phyloP scores from a whole-genome alignment of 192 early-diverging fungal species.

The Backusella tarrabulga region DNA sequence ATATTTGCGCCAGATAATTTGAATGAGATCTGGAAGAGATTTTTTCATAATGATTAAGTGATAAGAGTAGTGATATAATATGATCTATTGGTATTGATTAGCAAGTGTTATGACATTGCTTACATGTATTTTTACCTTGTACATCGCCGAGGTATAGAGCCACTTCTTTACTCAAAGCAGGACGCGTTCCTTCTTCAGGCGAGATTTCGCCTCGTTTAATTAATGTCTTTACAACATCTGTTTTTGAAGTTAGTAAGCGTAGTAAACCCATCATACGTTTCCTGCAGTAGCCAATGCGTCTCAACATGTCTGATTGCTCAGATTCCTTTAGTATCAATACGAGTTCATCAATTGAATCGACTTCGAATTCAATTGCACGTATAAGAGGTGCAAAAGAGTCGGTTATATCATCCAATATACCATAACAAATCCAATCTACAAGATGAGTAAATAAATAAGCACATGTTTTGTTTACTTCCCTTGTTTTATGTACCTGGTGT shows the following conservation, averaged over 20 bases:
- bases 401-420: conserved; percentile 93
- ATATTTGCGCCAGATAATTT: conserved; percentile 77
- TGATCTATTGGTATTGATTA: conserved; percentile 48
- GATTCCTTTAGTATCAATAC: conserved; percentile 90
- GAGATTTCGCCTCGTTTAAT: conserved; percentile 61
- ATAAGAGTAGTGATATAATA: conserved; percentile 77
- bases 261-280: conserved; percentile 72
- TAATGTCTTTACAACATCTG: conserved; percentile 73
- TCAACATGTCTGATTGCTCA: conserved; percentile 82
- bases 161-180: conserved; percentile 54
- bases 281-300: conserved; percentile 72
- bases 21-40: conserved; percentile 70
- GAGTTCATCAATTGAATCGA: conserved; percentile 94
- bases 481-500: conserved; percentile 57
- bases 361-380: conserved; percentile 88
- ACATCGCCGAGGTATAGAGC: conserved; percentile 80
- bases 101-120: too few relatives aligned
- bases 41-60: conserved; percentile 74
- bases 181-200: conserved; percentile 17
- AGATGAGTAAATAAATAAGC: neutral
- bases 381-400: conserved; percentile 91
- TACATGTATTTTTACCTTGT: conserved; percentile 34
- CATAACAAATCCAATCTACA: conserved; percentile 96
- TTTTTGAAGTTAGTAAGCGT: conserved; percentile 67
- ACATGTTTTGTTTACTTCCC: neutral